Base-by-base conservation (phyloP, 495 filamentous ascomycete genomes). In the Lasiosphaeris hirsuta region DNA sequence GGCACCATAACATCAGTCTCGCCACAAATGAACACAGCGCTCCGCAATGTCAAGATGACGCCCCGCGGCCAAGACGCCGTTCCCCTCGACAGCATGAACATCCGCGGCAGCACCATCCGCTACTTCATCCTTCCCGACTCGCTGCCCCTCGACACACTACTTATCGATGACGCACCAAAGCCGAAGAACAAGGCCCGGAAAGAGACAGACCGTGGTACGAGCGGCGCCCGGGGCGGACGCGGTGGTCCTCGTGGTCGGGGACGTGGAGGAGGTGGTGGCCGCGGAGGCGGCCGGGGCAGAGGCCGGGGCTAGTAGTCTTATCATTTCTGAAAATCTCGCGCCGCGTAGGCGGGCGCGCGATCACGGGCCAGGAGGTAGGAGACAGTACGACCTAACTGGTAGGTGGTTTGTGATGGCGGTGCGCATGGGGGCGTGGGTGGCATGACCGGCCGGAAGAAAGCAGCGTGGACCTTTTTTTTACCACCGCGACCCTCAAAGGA, bases 101-200 rank as follows among this genome's bases (percentile, higher is more conserved):
- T 98, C 62, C 90, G 93, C 54, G 93, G 93, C 61, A 90, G 87
- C 39, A 95, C 90, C 1, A 93, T 97, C 65, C 84, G 93, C 60
- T 96, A 96, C 73, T 90, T 87, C 71, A 94, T 60, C 18, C 38
- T 50, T 9, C 94, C 94, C 34, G 94, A 98, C 74, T 92, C 87
- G 46, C 81, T 98, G 54, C 94, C 92, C 14, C 82, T 98, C 44
- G 94, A 98, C 69, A 95, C 92, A 11, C 82, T 98, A 35, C 78
- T 98, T 11, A 90, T 98, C 56, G 94, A 98, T 66, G 94, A 98
- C 72, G 85, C 90, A 51, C 90, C 92, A 35, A 98, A 98, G 78
- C 93, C 94, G 48, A 97, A 97, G 86, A 97, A 98, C 75, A 97
- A 97, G 84, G 93, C 94, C 33, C 80, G 94, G 66, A 98, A 98